Evolutionary conservation across 1,284 basidiomycete species (phyloP).

Genomic region (Trametes polyzona): DNA sequence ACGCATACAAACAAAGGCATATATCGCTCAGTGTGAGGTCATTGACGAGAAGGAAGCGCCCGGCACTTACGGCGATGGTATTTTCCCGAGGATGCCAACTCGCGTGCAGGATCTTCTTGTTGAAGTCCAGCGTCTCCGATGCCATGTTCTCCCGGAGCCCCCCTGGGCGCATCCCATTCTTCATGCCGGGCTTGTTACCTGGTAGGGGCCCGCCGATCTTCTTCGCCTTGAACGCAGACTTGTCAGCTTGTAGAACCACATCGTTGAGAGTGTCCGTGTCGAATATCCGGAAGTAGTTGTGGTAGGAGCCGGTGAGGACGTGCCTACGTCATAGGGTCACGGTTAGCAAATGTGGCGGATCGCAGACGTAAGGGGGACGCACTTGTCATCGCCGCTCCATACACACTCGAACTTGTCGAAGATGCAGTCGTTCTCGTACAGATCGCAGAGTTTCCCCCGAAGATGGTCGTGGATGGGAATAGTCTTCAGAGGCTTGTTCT

Average conservation of each 20-base stretch:
- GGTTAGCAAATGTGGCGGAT: neutral
- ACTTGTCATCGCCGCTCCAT: constrained; percentile 96
- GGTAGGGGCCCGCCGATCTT: constrained; percentile 88
- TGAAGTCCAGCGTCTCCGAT: constrained; percentile 93
- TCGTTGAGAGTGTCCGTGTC: constrained; percentile 91
- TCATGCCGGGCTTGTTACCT: constrained; percentile 66
- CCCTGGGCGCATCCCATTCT: constrained; percentile 70
- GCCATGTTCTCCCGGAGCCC: constrained; percentile 86
- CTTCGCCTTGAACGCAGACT: constrained; percentile 99
- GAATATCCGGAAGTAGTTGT: constrained; percentile 99
- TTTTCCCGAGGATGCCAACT: constrained; percentile 98
- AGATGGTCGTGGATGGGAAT: constrained; percentile 99
- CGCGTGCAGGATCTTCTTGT: constrained; percentile 98
- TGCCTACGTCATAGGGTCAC: constrained; percentile 55
- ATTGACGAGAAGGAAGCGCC: neutral
- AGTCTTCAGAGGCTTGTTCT: constrained; percentile 94
- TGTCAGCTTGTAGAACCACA: constrained; percentile 97
- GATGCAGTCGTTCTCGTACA: constrained; percentile 99
- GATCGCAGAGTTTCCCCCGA: constrained; percentile 95
- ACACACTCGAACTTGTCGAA: constrained; percentile 99
- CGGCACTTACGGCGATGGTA: constrained; percentile 85
- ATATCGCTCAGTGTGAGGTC: constrained; percentile 7
- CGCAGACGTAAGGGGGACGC: constrained; percentile 41
- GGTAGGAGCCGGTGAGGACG: constrained; percentile 97
- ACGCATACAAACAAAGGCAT: neutral